A percentile compares a stretch with the other conserved stretches of the same genome.
These are phyloP conservation scores for Chaetomiaceae sp. DNA, from an alignment of 2,329 filamentous ascomycete species.

Conservation along the genomic window DNA sequence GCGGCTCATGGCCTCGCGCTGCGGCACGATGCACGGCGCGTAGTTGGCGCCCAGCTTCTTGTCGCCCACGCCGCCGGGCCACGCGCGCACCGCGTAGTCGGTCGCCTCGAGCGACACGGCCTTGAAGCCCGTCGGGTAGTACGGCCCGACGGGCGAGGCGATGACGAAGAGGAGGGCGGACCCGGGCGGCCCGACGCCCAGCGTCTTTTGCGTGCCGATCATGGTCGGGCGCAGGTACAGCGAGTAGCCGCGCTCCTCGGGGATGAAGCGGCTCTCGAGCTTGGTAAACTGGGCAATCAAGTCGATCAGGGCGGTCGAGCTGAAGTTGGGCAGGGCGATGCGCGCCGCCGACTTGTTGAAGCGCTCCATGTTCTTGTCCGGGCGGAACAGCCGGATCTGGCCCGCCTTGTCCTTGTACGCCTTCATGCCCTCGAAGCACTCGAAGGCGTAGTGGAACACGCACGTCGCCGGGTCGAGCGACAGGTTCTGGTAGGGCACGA, in stretches of 20 bases:
- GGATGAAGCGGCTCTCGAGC: constrained; percentile 86
- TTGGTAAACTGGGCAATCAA: constrained; percentile 76
- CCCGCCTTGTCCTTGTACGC: constrained; percentile 87
- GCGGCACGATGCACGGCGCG: constrained; percentile 96
- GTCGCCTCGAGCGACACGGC: constrained; percentile 93
- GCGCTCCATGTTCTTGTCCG: constrained; percentile 92
- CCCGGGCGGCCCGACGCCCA: constrained; percentile 87
- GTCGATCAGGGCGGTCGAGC: constrained; percentile 67
- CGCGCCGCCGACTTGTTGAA: constrained; percentile 87
- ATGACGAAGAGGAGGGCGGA: constrained; percentile 92
- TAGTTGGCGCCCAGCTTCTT: constrained; percentile 99
- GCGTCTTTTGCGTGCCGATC: constrained; percentile 92
- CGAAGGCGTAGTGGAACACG: constrained; percentile 98
- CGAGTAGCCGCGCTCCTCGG: constrained; percentile 80
- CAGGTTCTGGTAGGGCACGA: constrained; percentile 94
- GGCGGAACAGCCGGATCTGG: constrained; percentile 81
- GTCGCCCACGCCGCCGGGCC: constrained; percentile 95
- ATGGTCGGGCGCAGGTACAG: constrained; percentile 94
- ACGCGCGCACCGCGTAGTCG: constrained; percentile 92
- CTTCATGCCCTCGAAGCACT: constrained; percentile 99
- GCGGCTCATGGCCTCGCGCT: constrained; percentile 82
- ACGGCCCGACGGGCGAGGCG: constrained; percentile 91
- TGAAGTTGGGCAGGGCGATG: constrained; percentile 88
- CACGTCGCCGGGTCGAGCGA: constrained; percentile 93
- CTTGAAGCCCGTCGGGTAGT: constrained; percentile 98